Base-by-base conservation (phyloP, 371 early-diverging fungal genomes). In the Mucor saturninus region DNA sequence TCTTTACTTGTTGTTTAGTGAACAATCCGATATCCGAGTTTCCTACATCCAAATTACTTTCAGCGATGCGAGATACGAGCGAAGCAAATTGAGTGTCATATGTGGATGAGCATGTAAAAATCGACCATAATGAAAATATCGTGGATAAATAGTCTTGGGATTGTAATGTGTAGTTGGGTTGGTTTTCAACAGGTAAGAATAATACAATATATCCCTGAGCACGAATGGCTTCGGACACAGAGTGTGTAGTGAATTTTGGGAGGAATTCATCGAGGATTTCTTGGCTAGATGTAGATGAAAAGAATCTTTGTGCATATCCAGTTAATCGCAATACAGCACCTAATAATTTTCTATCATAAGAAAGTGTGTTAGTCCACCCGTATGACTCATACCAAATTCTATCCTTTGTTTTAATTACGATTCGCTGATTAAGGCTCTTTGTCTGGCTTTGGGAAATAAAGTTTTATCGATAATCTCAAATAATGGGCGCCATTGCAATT, bases 41-140 rank as follows among this genome's bases (percentile, higher is more conserved):
- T 21, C 65, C 65, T 26, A 51, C 38, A 31, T 54, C 63, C 3
- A 83, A 48, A 61, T 93, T 89, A 35, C 77, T 76, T 37, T 83
- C 78, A 0, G 93, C 90, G 42, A 95, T 81, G 1, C 86, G 84
- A 2, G 88, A 81, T 4, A 95, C 56, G 13, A 94, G 60, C 21
- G 86, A 85, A 21, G 92, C 62, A 46, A 92, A 88, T 49, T 86
- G 84, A 2, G 82, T 74, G 61, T 92, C 91, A 68, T 80, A 86
- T 0, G 79, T 78, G 8, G 74, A 64, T 10, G 86, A 84, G 38
- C 77, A 72, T 2, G 86, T 84, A 21, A 88, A 73, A 51, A 86
- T 77, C 5, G 90, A 86, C 95, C 95, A 95, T 13, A 95, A 63
- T 37, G 89, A 80, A 62, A 94, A 94, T 9, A 94, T 63, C 1